These are phyloP conservation scores for Fusarium nanum DNA, from an alignment of 2,329 filamentous ascomycete genomes.

Conservation along the genomic window DNA sequence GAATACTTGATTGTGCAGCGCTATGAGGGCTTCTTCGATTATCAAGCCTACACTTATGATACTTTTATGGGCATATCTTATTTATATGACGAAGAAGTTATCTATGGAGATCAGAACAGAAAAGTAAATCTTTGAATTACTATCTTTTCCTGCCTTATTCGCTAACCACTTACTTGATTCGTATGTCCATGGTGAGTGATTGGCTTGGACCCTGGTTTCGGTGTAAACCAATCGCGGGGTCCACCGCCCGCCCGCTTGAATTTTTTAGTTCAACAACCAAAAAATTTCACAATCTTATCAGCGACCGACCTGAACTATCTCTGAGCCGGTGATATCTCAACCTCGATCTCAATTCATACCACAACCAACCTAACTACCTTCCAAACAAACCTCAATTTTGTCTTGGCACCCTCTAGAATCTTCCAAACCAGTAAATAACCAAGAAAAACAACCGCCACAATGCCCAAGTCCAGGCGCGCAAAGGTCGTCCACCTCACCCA, in stretches of 20 bases:
- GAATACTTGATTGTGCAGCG: not conserved
- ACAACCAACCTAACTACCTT: conserved; percentile 4
- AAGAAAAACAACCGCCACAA: conserved; percentile 56
- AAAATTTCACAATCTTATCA: conserved; percentile 53
- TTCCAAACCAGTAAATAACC: not conserved
- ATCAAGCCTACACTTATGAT: not conserved
- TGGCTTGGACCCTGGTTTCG: conserved; percentile 28
- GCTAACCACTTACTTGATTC: conserved; percentile 14
- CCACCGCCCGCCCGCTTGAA: conserved; percentile 30
- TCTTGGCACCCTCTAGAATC: not conserved
- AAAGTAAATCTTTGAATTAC: not conserved
- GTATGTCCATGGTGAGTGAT: conserved; percentile 26
- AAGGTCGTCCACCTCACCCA: conserved; percentile 91
- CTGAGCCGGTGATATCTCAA: conserved; percentile 15
- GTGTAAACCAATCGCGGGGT: conserved; percentile 48
- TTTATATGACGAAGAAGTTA: not conserved
- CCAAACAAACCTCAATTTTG: not conserved
- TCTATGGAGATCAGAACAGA: not conserved
- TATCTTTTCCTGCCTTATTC: not conserved
- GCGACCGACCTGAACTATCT: conserved; percentile 21
- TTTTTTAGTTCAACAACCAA: conserved; percentile 45
- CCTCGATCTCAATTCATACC: conserved; percentile 17
- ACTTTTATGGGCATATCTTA: not conserved
- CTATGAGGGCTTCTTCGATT: not conserved
- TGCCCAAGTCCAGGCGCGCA: conserved; percentile 97